These are phyloP conservation scores for Sporisorium reilianum DNA, from an alignment of 1,284 basidiomycete species.

Conservation along the genomic window DNA sequence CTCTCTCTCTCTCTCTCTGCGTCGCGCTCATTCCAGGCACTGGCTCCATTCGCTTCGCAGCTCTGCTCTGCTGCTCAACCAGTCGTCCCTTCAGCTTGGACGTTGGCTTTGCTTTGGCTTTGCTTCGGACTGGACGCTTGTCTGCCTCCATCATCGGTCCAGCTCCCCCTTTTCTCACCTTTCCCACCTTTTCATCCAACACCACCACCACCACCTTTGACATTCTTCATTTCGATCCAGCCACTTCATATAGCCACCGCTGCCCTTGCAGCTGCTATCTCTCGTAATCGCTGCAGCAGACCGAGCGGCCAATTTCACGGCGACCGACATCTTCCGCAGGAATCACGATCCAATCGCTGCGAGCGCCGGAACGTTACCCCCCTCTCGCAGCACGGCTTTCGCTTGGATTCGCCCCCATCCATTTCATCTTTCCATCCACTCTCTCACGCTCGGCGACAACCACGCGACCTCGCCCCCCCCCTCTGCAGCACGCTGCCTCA, in stretches of 20 bases:
- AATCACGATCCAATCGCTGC: not conserved
- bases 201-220: too few relatives aligned
- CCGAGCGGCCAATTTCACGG: not conserved
- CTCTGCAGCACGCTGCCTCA: not conserved
- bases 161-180: not conserved
- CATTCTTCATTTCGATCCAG: not conserved
- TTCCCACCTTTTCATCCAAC: not conserved
- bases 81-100: conserved; percentile 2
- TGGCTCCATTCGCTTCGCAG: not conserved
- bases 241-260: not conserved
- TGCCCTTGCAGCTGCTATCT: not conserved
- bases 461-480: conserved; percentile 4
- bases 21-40: not conserved
- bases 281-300: not conserved
- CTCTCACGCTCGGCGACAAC: conserved; percentile 8
- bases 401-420: not conserved
- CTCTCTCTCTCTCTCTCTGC: not conserved
- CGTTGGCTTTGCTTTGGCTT: too few relatives aligned
- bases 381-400: too few relatives aligned
- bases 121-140: too few relatives aligned
- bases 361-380: not conserved
- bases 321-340: conserved; percentile 3
- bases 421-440: not conserved
- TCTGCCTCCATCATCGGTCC: not conserved
- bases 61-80: not conserved